These are phyloP conservation scores for Panicum miliaceum DNA, from an alignment of 176 grass and related monocot species.

Conservation along the genomic window DNA sequence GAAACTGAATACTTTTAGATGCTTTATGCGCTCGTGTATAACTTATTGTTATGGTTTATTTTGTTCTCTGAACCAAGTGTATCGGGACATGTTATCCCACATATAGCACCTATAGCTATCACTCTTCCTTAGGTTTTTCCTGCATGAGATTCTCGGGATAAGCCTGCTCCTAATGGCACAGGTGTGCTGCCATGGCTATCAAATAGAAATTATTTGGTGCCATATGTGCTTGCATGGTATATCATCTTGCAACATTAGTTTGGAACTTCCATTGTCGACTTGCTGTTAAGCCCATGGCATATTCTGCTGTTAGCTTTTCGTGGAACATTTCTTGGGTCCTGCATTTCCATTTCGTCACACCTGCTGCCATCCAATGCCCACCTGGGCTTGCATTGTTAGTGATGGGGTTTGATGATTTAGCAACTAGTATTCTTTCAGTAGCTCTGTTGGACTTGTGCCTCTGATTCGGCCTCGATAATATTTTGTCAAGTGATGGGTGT, in stretches of 20 bases:
- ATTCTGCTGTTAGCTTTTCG: neutral
- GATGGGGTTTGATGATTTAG: neutral
- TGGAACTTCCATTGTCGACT: neutral
- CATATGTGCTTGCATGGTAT: neutral
- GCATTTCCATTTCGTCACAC: too few relatives aligned
- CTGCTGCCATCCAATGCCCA: neutral
- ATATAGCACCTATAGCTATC: neutral
- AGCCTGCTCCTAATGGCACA: neutral
- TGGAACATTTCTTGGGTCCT: neutral
- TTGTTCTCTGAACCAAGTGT: neutral
- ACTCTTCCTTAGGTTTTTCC: neutral
- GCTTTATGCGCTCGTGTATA: neutral
- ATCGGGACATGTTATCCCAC: neutral
- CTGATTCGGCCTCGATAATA: neutral
- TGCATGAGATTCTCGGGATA: neutral
- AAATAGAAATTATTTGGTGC: neutral
- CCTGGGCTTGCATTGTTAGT: neutral
- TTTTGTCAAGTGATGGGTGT: neutral
- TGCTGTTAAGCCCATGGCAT: neutral
- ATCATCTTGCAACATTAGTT: neutral
- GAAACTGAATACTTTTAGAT: neutral
- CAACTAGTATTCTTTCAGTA: neutral
- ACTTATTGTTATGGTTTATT: neutral
- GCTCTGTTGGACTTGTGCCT: neutral
- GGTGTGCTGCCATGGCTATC: neutral